phyloP scores from a whole-genome alignment of 2,329 filamentous ascomycete species.

The Colletotrichum salicis region DNA sequence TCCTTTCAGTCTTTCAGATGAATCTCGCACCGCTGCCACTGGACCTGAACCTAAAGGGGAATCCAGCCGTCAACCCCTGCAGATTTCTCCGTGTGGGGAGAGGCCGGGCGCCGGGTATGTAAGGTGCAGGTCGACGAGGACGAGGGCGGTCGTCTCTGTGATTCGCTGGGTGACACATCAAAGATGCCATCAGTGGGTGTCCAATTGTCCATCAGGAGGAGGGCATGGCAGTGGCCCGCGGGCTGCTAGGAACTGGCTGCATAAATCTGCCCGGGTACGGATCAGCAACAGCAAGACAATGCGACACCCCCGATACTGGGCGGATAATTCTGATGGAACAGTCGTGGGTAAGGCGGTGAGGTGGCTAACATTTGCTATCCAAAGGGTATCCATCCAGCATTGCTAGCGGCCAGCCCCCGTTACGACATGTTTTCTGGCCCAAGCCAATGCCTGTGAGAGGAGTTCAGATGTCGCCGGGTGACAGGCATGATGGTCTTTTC shows the following conservation, averaged over 20 bases:
- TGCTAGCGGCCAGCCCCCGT: neutral
- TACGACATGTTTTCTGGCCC: constrained; percentile 9
- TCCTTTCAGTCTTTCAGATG: constrained; percentile 34
- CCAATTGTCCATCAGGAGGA: neutral
- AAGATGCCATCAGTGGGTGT: neutral
- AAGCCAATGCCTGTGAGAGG: constrained; percentile 24
- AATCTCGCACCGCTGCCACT: constrained; percentile 7
- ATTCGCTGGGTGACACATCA: constrained; percentile 7
- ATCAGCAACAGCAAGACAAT: neutral
- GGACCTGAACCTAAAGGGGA: constrained; percentile 19
- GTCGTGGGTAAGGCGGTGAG: constrained; percentile 1
- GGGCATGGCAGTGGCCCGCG: neutral
- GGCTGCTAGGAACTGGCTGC: constrained; percentile 22
- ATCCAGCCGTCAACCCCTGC: constrained; percentile 33
- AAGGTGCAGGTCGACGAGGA: neutral
- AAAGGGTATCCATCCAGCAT: too few relatives aligned
- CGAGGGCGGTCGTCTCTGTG: constrained; percentile 9
- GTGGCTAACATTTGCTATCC: constrained; percentile 11
- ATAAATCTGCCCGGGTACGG: constrained; percentile 23
- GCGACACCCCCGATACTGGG: constrained; percentile 7
- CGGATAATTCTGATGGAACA: constrained; percentile 18
- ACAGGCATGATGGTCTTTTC: constrained; percentile 2
- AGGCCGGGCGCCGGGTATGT: constrained; percentile 15
- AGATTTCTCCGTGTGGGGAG: constrained; percentile 36
- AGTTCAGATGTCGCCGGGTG: neutral